These are phyloP conservation scores for Phytophthora litchii DNA, from an alignment of 352 stramenopile species.

Conservation along the genomic window DNA sequence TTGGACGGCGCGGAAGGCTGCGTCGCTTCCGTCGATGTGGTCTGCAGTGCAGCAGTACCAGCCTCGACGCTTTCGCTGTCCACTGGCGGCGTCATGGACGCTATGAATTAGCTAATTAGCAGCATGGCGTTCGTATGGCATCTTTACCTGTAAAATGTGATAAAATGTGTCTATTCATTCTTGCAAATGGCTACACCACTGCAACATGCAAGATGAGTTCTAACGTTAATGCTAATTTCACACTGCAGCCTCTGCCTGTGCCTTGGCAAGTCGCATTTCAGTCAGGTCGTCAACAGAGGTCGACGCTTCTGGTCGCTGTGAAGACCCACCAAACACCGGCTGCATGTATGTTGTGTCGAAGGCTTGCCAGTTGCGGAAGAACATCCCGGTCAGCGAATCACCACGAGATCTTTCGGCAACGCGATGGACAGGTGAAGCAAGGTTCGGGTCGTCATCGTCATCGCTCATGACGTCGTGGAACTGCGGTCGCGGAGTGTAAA, in stretches of 20 bases:
- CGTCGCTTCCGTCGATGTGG: neutral
- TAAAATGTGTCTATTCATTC: constrained; percentile 29
- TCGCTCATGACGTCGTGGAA: constrained; percentile 69
- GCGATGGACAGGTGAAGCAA: constrained; percentile 20
- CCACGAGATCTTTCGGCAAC: constrained; percentile 32
- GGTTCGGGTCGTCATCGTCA: constrained; percentile 41
- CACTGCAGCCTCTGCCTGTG: constrained; percentile 49
- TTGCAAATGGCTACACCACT: constrained; percentile 20
- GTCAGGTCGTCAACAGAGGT: constrained; percentile 28
- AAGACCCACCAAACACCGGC: constrained; percentile 75
- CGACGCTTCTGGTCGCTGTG: constrained; percentile 29
- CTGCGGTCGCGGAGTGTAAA: constrained; percentile 72
- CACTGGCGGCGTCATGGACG: constrained; percentile 19
- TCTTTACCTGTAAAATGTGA: constrained; percentile 14
- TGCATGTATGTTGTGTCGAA: constrained; percentile 86
- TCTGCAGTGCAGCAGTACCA: constrained; percentile 2
- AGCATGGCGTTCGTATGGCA: constrained; percentile 20
- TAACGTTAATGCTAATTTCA: constrained; percentile 27
- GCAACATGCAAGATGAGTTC: constrained; percentile 1
- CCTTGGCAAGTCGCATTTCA: constrained; percentile 41
- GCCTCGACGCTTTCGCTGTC: constrained; percentile 11
- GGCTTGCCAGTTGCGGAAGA: constrained; percentile 80
- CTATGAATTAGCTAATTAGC: constrained; percentile 18
- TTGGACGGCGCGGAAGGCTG: constrained; percentile 6
- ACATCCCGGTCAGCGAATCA: constrained; percentile 59